phyloP scores from a whole-genome alignment of 306 rosid genomes.

The Amphicarpaea edgeworthii region DNA sequence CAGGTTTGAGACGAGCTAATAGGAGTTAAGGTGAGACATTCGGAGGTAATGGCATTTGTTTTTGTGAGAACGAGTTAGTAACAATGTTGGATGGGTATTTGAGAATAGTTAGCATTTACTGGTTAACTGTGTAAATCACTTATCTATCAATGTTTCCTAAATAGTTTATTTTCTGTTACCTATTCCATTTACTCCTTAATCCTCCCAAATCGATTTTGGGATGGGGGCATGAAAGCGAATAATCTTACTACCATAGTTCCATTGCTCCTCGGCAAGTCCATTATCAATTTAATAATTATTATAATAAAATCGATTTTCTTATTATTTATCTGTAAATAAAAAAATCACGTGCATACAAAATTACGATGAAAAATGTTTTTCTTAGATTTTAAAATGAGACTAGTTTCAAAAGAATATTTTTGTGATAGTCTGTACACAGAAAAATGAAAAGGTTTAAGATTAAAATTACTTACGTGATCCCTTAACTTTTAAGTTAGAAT shows the following conservation, averaged over 20 bases:
- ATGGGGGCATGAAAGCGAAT: background rate
- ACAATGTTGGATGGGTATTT: slow-evolving; percentile 21
- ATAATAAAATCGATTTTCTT: too few species aligned
- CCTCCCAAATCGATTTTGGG: background rate
- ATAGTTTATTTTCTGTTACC: background rate
- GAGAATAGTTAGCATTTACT: background rate
- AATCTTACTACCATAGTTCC: too few species aligned
- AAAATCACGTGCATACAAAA: background rate
- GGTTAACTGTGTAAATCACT: background rate
- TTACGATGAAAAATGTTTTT: too few species aligned
- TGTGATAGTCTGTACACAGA: too few species aligned
- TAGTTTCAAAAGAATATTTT: too few species aligned
- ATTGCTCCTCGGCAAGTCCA: too few species aligned
- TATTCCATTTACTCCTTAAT: background rate
- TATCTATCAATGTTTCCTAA: background rate
- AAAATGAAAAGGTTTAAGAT: too few species aligned
- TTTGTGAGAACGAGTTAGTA: slow-evolving; percentile 12
- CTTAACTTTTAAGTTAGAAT: too few species aligned
- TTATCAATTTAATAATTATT: too few species aligned
- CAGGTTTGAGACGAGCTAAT: background rate
- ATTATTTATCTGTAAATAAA: background rate
- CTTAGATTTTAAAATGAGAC: background rate
- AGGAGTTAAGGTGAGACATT: slow-evolving; percentile 17
- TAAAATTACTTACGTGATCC: too few species aligned
- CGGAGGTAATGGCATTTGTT: slow-evolving; percentile 39